A percentile compares a stretch with the other conserved stretches of the same genome.
Conservation (phyloP, 1,284 basidiomycete species). For the Clitocybe nebularis region DNA sequence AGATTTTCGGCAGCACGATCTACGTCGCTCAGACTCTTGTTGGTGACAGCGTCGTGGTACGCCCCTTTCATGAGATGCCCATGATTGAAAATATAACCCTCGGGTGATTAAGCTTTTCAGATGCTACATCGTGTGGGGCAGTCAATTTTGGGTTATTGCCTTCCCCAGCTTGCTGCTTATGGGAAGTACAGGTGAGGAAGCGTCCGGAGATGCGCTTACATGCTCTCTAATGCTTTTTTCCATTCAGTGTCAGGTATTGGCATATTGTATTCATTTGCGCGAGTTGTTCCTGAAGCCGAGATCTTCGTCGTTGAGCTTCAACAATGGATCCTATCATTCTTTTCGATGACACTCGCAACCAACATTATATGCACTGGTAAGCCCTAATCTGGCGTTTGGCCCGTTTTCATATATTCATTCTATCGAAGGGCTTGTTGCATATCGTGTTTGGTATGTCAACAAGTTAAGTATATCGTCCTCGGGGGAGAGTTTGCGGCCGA, state of each 20-base stretch:
- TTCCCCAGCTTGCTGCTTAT: constrained; percentile 21
- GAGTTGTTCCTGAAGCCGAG: constrained; percentile 17
- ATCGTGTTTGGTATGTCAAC: constrained; percentile 32
- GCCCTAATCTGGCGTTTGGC: constrained; percentile 4
- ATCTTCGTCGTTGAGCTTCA: constrained; percentile 25
- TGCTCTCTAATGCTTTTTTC: neutral
- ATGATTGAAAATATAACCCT: too few relatives aligned
- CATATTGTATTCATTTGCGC: constrained; percentile 20
- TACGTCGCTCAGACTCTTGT: constrained; percentile 30
- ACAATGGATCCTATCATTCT: constrained; percentile 33
- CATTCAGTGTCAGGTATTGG: constrained; percentile 18
- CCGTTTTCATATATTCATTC: neutral
- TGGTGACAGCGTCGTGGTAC: constrained; percentile 29
- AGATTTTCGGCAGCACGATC: constrained; percentile 25
- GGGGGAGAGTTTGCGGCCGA: constrained; percentile 23
- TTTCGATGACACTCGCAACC: constrained; percentile 31
- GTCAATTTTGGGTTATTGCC: constrained; percentile 16
- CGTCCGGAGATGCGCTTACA: neutral
- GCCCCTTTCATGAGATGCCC: constrained; percentile 8
- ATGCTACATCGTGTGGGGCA: constrained; percentile 27
- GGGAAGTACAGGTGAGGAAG: constrained; percentile 22
- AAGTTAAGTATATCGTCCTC: constrained; percentile 18
- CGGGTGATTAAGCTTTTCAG: constrained; percentile 24
- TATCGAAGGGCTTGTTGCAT: constrained; percentile 28
- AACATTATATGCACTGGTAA: constrained; percentile 33